Evolutionary conservation across 2,329 filamentous ascomycete species (phyloP), one percentile per base, ranked within the genome.

Genomic region (Microcera coccophila): DNA sequence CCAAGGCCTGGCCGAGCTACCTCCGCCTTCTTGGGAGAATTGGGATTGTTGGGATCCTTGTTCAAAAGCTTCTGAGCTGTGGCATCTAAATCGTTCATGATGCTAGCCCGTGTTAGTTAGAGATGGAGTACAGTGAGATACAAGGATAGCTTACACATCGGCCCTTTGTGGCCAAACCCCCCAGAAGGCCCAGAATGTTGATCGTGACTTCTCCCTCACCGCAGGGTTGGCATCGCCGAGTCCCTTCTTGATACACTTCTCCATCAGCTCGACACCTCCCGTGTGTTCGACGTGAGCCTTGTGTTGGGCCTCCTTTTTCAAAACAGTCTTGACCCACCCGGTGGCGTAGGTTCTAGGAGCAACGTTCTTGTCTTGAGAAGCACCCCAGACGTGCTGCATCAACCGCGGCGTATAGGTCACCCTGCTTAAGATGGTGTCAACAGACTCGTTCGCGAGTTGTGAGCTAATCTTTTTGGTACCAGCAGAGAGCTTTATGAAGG

Each of bases 391-490:
- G 58, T 97, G 91, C 63, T 95, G 87, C 74, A 96, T 78, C 49
- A 96, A 75, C 20, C 90, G 84, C 46, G 75, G 72, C 48, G 78
- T 90, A 67, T 91, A 97, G 0, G 90, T 84, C 21, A 85, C 85
- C 54, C 85, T 83, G 49, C 81, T 79, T 50, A 97, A 78, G 39
- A 98, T 83, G 16, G 76, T 81, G 52, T 93, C 84, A n/a, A 95
- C 83, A 0, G 87, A 88, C 14, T 72, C 64, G 59, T 94, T 90
- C 39, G 87, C 91, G 50, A 86, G 84, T 58, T 95, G 84, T 1
- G 89, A 89, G 44, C 81, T 83, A 54, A 98, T 95, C 65, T 94
- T 95, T 67, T 98, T 98, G 36, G 91, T 94, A 18, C 83, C 84
- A 9, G 84, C 88, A 52, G 85, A 90, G 50, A 96, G 79, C 67